Evolutionary conservation across 768 basidiomycete genomes (phyloP).

Genomic region (Auricularia heimuer): DNA sequence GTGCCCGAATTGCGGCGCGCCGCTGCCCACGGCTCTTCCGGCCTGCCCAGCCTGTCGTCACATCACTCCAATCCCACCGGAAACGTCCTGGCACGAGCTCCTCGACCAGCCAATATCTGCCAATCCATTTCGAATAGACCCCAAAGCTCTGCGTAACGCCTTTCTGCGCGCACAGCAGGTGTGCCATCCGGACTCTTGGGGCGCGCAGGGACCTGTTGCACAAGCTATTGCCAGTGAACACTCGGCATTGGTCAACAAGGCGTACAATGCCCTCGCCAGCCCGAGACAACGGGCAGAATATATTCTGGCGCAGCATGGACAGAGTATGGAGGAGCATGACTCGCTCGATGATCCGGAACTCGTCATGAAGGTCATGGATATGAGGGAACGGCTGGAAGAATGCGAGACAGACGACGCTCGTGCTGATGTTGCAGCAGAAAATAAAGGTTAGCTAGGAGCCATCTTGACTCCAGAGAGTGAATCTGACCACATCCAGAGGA

Average conservation of each 20-base stretch:
- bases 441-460: constrained; percentile 36
- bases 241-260: constrained; percentile 73
- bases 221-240: constrained; percentile 51
- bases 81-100: constrained; percentile 55
- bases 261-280: constrained; percentile 64
- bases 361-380: constrained; percentile 70
- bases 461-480: constrained; percentile 11
- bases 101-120: constrained; percentile 50
- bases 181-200: constrained; percentile 85
- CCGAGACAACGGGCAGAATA: constrained; percentile 76
- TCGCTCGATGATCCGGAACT: constrained; percentile 60
- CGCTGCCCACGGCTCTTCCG: constrained; percentile 55
- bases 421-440: constrained; percentile 39
- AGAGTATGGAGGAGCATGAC: constrained; percentile 56
- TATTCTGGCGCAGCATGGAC: constrained; percentile 55
- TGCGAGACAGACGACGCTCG: constrained; percentile 42
- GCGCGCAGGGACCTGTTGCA: constrained; percentile 51
- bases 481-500: constrained; percentile 33
- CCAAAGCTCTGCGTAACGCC: constrained; percentile 44
- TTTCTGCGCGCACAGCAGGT: constrained; percentile 66
- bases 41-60: constrained; percentile 67
- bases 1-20: constrained; percentile 57
- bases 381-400: constrained; percentile 65
- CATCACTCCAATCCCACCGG: constrained; percentile 48
- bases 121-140: constrained; percentile 66